Evolutionary conservation across 352 stramenopile species (phyloP).

Genomic region (Globisporangium splendens): DNA sequence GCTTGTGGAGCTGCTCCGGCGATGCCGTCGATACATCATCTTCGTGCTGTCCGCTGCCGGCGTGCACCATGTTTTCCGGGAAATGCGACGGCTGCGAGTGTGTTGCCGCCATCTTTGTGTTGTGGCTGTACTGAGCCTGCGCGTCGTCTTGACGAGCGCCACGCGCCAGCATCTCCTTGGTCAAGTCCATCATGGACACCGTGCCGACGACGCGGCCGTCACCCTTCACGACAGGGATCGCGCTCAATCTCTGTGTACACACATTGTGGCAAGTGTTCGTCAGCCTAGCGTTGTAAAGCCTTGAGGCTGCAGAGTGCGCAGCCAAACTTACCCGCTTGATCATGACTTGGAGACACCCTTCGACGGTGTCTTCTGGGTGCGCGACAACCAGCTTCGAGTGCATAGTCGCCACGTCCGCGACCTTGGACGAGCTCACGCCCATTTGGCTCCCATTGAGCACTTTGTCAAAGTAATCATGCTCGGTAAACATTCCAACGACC

Average conservation of each 20-base stretch:
- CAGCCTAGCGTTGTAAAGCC: too few relatives aligned
- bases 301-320: too few relatives aligned
- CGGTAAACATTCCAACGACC: slow-evolving; percentile 40
- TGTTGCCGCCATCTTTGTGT: too few relatives aligned
- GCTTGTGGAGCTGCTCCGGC: slow-evolving; percentile 15
- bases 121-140: too few relatives aligned
- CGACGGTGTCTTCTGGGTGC: slow-evolving; percentile 34
- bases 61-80: slow-evolving; percentile 25
- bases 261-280: not conserved
- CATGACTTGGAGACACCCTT: slow-evolving; percentile 38
- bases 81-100: slow-evolving; percentile 27
- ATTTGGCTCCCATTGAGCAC: slow-evolving; percentile 30
- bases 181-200: slow-evolving; percentile 30
- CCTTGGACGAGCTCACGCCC: slow-evolving; percentile 22
- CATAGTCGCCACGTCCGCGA: slow-evolving; percentile 36
- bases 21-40: slow-evolving; percentile 16
- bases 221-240: slow-evolving; percentile 34
- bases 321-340: slow-evolving; percentile 20
- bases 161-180: slow-evolving; percentile 25
- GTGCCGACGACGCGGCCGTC: slow-evolving; percentile 34
- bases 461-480: slow-evolving; percentile 46
- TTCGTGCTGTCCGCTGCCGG: slow-evolving; percentile 26
- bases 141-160: too few relatives aligned
- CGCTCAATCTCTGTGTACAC: slow-evolving; percentile 23
- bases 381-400: slow-evolving; percentile 31